Base-by-base conservation (phyloP, 768 basidiomycete species). In the Serendipita vermifera region DNA sequence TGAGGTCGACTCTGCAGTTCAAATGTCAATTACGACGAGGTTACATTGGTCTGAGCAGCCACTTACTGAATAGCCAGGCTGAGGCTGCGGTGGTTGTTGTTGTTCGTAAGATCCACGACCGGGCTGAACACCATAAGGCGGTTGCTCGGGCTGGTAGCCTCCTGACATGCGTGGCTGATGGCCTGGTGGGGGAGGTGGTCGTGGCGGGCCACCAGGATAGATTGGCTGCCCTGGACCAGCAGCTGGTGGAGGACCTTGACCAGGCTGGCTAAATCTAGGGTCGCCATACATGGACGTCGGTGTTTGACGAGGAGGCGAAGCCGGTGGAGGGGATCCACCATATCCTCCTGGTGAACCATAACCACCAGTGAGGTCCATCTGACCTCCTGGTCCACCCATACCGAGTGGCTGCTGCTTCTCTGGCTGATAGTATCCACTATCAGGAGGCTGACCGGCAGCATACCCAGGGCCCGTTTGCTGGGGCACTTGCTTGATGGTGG, bases 401-500 rank as follows among this genome's bases (percentile, higher is more conserved):
- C 22, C 22, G 24, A 5, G 17, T 29, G 20, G 46, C 29, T 51
- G 46, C n/a, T n/a, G n/a, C n/a, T n/a, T n/a, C n/a, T 51, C 46
- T 9, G 46, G 46, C 29, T 22, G 27, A 51, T 51, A 51, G 17
- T 20, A 51, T 15, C 29, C 46, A 51, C 46, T 31, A 24, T 22
- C n/a, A 29, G 24, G 26, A n/a, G 9, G 9, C 9, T 36, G n/a
- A 15, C 46, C 46, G 32, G 46, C 20, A 51, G 5, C 17, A 9
- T 31, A n/a, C n/a, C 22, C 22, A 20, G 54, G 73, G 72, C 26
- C 74, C 78, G 67, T 80, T 70, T 7, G 67, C 65, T 27, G 70
- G 63, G 32, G 58, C 55, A 35, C 67, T 62, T 11, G 74, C 62
- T 20, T 71, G 65, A 51, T 71, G 51, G 67, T 66, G 29, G 36